phyloP scores from a whole-genome alignment of 2,329 filamentous ascomycete genomes.

The Aspergillus persii region DNA sequence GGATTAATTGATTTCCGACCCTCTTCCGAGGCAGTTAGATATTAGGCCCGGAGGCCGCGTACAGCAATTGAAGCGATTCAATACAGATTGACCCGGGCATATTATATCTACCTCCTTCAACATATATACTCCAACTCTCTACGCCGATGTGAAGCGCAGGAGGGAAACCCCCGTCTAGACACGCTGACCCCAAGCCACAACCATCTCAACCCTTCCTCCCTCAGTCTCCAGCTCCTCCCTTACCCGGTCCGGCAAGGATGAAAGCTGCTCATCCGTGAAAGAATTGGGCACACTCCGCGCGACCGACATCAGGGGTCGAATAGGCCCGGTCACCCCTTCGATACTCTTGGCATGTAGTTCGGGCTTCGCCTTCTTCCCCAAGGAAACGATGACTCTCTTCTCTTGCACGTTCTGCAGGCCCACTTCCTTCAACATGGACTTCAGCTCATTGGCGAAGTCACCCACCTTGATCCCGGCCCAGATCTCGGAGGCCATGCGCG shows the following conservation, averaged over 20 bases:
- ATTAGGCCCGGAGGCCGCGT: too few species aligned
- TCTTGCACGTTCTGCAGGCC: conserved; percentile 6
- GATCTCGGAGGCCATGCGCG: conserved; percentile 5
- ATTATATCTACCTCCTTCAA: too few species aligned
- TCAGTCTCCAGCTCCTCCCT: conserved; percentile 6
- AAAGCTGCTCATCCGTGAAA: conserved; percentile 2
- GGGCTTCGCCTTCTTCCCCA: conserved; percentile 5
- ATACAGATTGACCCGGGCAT: too few species aligned
- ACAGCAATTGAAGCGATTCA: too few species aligned
- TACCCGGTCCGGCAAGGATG: not conserved
- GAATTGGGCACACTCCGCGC: conserved; percentile 2
- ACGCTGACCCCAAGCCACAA: conserved; percentile 4
- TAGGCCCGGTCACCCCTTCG: conserved; percentile 4
- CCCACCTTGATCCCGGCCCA: conserved; percentile 1
- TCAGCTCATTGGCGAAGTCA: conserved; percentile 5
- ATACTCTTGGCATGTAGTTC: conserved; percentile 3
- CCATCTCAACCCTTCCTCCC: conserved; percentile 4
- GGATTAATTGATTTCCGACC: too few species aligned
- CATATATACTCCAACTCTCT: conserved; percentile 1
- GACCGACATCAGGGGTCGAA: conserved; percentile 2
- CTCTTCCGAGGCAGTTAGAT: too few species aligned
- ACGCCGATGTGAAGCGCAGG: not conserved
- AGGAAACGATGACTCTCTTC: conserved; percentile 1
- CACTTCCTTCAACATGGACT: conserved; percentile 5
- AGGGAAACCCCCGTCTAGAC: not conserved